These are phyloP conservation scores for Alternaria arbusti DNA, from an alignment of 2,329 filamentous ascomycete genomes.

Conservation along the genomic window DNA sequence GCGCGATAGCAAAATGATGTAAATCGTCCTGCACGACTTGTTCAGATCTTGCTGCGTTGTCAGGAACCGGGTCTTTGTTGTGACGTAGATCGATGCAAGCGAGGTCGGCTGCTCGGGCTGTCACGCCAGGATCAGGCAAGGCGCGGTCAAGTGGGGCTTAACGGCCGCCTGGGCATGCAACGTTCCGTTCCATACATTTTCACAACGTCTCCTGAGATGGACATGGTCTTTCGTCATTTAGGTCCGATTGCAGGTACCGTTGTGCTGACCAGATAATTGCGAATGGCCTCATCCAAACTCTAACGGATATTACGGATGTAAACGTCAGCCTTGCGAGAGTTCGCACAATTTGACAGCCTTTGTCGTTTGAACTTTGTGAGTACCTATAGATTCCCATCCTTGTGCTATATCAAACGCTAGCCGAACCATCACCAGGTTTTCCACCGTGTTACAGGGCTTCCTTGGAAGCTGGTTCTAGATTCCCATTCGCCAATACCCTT, in stretches of 20 bases:
- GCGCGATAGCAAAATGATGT: conserved; percentile 24
- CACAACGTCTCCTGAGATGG: conserved; percentile 6
- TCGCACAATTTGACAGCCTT: not conserved
- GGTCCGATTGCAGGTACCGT: not conserved
- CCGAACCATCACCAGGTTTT: conserved; percentile 15
- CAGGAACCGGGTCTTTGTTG: conserved; percentile 13
- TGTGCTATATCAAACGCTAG: conserved; percentile 33
- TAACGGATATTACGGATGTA: not conserved
- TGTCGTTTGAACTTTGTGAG: not conserved
- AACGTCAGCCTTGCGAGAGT: not conserved
- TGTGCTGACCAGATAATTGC: not conserved
- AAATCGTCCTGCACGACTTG: conserved; percentile 9
- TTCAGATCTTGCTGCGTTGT: conserved; percentile 7
- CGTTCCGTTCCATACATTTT: conserved; percentile 7
- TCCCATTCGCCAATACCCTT: conserved; percentile 26
- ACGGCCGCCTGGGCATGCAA: conserved; percentile 11
- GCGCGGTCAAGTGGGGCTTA: conserved; percentile 15
- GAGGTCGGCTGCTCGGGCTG: conserved; percentile 8
- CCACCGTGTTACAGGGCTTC: conserved; percentile 5
- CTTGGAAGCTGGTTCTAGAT: conserved; percentile 9
- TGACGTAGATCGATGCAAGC: conserved; percentile 15
- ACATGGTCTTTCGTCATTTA: not conserved
- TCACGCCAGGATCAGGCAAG: conserved; percentile 15
- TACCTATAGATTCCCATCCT: conserved; percentile 27
- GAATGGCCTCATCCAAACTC: not conserved